These are phyloP conservation scores for Starmera caribaea DNA, from an alignment of 805 yeast species.

Conservation along the genomic window DNA sequence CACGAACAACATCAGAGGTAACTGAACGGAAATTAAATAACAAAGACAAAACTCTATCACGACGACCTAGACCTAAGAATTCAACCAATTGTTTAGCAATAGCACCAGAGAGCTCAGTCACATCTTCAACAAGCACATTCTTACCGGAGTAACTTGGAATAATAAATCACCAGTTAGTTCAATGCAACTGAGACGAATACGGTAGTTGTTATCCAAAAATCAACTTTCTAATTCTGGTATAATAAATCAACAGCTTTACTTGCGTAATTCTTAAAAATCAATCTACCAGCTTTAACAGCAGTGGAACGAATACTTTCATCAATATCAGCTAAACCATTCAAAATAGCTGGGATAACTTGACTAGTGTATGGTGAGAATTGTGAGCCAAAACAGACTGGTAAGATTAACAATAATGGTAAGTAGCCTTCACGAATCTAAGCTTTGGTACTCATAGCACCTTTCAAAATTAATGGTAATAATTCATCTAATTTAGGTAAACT, in stretches of 20 bases:
- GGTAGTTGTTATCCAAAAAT: slow-evolving; percentile 66
- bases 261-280: slow-evolving; percentile 86
- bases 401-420: no score
- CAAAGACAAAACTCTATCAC: slow-evolving; percentile 79
- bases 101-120: slow-evolving; percentile 53
- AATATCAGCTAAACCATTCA: slow-evolving; percentile 82
- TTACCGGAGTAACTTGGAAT: slow-evolving; percentile 83
- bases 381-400: no score
- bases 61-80: slow-evolving; percentile 79
- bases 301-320: slow-evolving; percentile 84
- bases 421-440: no score
- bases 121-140: slow-evolving; percentile 53
- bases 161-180: slow-evolving; percentile 92
- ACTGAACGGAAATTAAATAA: slow-evolving; percentile 93
- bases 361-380: no score
- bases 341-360: slow-evolving; percentile 89
- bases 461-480: no score
- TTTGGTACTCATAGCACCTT: no score
- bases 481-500: no score
- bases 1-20: slow-evolving; percentile 75
- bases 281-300: slow-evolving; percentile 85
- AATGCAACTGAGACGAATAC: slow-evolving; percentile 91
- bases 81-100: slow-evolving; percentile 63
- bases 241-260: slow-evolving; percentile 85
- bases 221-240: slow-evolving; percentile 89